Conservation (phyloP, 1,139 yeast genomes). For the Geotrichum europaeum region DNA sequence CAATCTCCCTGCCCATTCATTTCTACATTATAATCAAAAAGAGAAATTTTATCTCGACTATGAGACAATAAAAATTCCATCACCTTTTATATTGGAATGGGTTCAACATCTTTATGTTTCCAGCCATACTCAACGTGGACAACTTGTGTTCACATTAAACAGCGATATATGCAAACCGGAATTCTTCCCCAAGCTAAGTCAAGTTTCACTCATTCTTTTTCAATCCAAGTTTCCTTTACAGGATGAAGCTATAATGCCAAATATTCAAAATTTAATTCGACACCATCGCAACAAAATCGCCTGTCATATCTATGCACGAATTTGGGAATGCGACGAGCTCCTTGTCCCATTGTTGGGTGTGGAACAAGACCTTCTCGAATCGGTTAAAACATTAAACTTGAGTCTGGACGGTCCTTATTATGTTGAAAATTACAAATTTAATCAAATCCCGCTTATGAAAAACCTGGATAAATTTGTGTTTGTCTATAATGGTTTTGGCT, state of each 20-base stretch:
- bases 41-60: neutral
- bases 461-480: neutral
- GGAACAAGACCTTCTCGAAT: neutral
- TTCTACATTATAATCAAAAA: neutral
- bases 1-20: neutral
- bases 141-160: neutral
- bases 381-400: neutral
- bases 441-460: neutral
- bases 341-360: neutral
- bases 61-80: neutral
- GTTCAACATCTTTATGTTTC: neutral
- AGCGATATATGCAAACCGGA: neutral
- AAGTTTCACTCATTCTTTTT: neutral
- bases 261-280: neutral
- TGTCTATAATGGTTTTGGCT: constrained; percentile 4
- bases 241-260: neutral
- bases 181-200: neutral
- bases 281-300: neutral
- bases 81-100: neutral
- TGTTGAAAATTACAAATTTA: neutral
- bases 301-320: neutral
- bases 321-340: neutral
- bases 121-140: neutral
- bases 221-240: neutral
- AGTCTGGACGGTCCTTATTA: neutral